A percentile compares a stretch with the other conserved stretches of the same genome.
Conservation (phyloP, 768 basidiomycete species). For the Lactarius sp. region DNA sequence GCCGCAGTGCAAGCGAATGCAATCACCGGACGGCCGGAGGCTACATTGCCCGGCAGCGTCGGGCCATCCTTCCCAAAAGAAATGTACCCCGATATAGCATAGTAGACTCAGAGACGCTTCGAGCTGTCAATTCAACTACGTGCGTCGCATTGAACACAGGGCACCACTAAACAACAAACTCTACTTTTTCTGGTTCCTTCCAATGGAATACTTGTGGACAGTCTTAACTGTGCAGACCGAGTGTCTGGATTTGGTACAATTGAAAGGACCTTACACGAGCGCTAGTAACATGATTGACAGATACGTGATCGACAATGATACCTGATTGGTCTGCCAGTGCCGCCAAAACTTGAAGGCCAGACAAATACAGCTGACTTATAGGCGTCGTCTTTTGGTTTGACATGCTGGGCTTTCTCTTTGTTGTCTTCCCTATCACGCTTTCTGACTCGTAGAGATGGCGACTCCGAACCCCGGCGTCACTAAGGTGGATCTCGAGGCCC, state of each 20-base stretch:
- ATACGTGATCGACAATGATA: not conserved
- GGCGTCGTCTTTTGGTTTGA: not conserved
- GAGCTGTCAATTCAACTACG: too few species aligned
- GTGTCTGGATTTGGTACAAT: not conserved
- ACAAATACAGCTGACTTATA: not conserved
- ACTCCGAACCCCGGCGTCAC: not conserved
- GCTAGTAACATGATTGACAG: not conserved
- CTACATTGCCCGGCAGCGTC: too few species aligned
- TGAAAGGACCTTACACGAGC: not conserved
- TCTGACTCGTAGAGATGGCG: not conserved
- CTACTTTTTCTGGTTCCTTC: not conserved
- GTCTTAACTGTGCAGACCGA: not conserved
- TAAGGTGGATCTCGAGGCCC: conserved; percentile 4
- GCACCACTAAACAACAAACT: too few species aligned
- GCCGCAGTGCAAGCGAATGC: too few species aligned
- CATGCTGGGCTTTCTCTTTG: not conserved
- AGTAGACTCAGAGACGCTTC: too few species aligned
- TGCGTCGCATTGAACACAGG: too few species aligned
- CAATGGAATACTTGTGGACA: too few species aligned
- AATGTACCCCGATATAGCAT: too few species aligned
- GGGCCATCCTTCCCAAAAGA: too few species aligned
- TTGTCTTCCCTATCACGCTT: not conserved
- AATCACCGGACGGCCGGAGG: too few species aligned
- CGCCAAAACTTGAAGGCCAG: not conserved
- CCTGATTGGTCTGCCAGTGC: conserved; percentile 1